Conservation (phyloP, 768 basidiomycete genomes). For the Lenzites betulinus region DNA sequence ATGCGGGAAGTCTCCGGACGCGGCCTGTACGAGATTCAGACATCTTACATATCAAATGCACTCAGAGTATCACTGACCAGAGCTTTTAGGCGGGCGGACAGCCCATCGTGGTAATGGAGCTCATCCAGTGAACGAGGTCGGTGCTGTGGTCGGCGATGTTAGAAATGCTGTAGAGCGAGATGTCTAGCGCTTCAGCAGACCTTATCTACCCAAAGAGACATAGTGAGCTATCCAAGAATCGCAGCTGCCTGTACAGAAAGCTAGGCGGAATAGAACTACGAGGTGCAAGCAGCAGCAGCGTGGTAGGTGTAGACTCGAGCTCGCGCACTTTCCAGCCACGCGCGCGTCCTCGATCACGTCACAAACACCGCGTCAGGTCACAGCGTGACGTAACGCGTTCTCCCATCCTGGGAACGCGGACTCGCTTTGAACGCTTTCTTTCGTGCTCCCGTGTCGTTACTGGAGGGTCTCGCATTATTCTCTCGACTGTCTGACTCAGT, state of each 20-base stretch:
- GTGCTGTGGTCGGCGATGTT: slow-evolving; percentile 51
- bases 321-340: too few species aligned
- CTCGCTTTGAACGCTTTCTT: too few species aligned
- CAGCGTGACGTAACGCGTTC: not conserved
- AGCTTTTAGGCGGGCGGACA: slow-evolving; percentile 79
- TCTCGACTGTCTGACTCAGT: too few species aligned
- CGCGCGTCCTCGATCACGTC: not conserved
- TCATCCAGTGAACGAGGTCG: slow-evolving; percentile 83
- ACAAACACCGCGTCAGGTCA: not conserved
- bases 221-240: too few species aligned
- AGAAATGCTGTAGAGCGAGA: not conserved
- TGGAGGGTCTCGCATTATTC: too few species aligned
- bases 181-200: slow-evolving; percentile 28
- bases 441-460: too few species aligned
- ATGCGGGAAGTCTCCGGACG: slow-evolving; percentile 94
- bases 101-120: slow-evolving; percentile 83
- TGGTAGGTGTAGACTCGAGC: too few species aligned
- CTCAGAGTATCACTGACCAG: slow-evolving; percentile 49
- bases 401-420: too few species aligned
- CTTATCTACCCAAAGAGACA: slow-evolving; percentile 56
- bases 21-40: slow-evolving; percentile 51
- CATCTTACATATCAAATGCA: not conserved
- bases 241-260: too few species aligned
- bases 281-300: too few species aligned
- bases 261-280: too few species aligned